Evolutionary conservation across 2,329 filamentous ascomycete species (phyloP), one percentile per base, ranked within the genome.

Genomic region (Simplicillium aogashimaense): DNA sequence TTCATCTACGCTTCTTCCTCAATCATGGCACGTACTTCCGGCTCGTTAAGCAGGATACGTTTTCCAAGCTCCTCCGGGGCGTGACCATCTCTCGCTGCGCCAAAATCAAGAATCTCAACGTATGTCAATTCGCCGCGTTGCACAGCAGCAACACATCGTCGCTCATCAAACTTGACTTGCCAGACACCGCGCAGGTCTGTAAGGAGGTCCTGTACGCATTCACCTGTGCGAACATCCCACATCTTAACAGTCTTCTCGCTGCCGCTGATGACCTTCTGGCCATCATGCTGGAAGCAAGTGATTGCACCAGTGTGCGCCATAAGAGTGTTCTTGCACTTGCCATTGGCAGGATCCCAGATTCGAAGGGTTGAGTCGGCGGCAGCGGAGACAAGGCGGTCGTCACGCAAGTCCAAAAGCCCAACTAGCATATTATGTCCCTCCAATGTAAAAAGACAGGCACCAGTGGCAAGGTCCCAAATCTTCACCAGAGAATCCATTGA

Each of bases 401-500:
- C 85, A 38, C 84, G 84, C 39, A 98, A 72, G 55, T 97, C 92
- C 28, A 98, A 69, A 2, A 98, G 72, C 1, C 92, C 92, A 14
- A 98, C 92, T 12, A 98, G 79, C 10, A 94, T 84, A 14, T 81
- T 84, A 56, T 98, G 92, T 0, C 92, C 92, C 60, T 97, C 90
- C 1, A 98, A 75, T 1, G 87, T 95, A 61, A 90, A 84, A 10
- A 97, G 67, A 50, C 88, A 86, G 1, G 81, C 69, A 1, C 92
- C 92, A 2, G 85, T 92, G 25, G 87, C 81, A 12, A 98, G 72
- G 44, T 90, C 92, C 92, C 92, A 98, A 11, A 98, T 90, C 63
- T 95, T 97, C 56, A 98, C 92, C 47, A 89, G 74, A 46, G 92
- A 95, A 59, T 98, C 92, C 92, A 98, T 98, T 7, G 89, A 95